Conservation (phyloP, 2,329 filamentous ascomycete genomes). For the Blastomyces percursus region DNA sequence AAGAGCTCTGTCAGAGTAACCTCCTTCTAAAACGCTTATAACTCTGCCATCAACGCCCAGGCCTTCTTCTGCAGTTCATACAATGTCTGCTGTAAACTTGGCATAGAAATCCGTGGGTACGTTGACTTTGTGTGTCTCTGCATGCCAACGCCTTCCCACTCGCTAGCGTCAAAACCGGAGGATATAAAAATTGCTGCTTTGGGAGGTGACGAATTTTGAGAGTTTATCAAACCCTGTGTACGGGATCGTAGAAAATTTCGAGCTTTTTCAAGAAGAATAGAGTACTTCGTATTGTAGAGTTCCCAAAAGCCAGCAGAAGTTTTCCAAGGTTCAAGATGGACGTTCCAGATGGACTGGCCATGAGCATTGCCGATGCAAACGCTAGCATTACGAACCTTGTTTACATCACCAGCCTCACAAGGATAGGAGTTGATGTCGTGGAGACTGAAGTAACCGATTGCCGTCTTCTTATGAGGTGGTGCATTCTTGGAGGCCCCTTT, state of each 20-base stretch:
- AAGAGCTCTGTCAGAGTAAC: slow-evolving; percentile 86
- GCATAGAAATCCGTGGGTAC: slow-evolving; percentile 97
- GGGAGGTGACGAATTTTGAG: slow-evolving; percentile 50
- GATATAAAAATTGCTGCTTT: slow-evolving; percentile 89
- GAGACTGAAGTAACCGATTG: slow-evolving; percentile 90
- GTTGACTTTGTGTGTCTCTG: slow-evolving; percentile 77
- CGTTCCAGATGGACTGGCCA: slow-evolving; percentile 89
- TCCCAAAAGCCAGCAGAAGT: slow-evolving; percentile 76
- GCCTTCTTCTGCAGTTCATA: slow-evolving; percentile 65
- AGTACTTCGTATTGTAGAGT: slow-evolving; percentile 72
- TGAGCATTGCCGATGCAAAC: slow-evolving; percentile 91
- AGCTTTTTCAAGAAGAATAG: slow-evolving; percentile 66
- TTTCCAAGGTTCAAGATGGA: slow-evolving; percentile 83
- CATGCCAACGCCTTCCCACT: slow-evolving; percentile 88
- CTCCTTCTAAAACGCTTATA: slow-evolving; percentile 89
- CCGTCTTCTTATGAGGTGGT: slow-evolving; percentile 65
- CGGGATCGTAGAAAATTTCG: slow-evolving; percentile 65
- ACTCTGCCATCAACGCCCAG: slow-evolving; percentile 70
- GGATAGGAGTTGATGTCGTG: slow-evolving; percentile 99
- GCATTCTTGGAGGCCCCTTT: slow-evolving; percentile 56
- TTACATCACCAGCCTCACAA: slow-evolving; percentile 84
- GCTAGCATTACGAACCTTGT: slow-evolving; percentile 89
- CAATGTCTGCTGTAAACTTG: slow-evolving; percentile 73
- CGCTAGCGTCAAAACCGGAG: slow-evolving; percentile 92
- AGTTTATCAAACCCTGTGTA: slow-evolving; percentile 49